Evolutionary conservation across 2,329 filamentous ascomycete species (phyloP).

Genomic region (Trematosphaeria pertusa): DNA sequence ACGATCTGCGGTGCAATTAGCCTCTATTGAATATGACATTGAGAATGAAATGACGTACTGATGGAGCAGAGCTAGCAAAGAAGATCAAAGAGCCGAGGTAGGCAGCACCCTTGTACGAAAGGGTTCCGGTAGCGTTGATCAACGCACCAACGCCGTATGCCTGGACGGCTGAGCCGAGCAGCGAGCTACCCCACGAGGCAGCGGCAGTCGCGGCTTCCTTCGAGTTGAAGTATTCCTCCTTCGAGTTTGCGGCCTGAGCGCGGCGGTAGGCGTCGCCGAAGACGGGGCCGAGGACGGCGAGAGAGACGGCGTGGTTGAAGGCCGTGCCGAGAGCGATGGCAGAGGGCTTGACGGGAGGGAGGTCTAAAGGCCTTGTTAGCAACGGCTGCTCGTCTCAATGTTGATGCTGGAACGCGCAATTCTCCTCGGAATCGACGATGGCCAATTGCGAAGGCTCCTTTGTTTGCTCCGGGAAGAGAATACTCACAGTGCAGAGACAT

Average conservation of each 20-base stretch:
- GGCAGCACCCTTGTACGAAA: constrained; percentile 96
- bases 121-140: constrained; percentile 87
- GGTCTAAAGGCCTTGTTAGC: constrained; percentile 56
- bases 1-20: constrained; percentile 70
- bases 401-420: constrained; percentile 10
- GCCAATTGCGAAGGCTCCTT: constrained; percentile 2
- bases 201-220: constrained; percentile 90
- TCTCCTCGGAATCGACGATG: constrained; percentile 19
- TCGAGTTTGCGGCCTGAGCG: constrained; percentile 88
- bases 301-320: constrained; percentile 93
- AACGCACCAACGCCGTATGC: constrained; percentile 88
- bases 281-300: constrained; percentile 84
- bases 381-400: constrained; percentile 3
- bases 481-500: constrained; percentile 66
- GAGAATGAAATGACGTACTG: constrained; percentile 64
- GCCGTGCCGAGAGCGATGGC: constrained; percentile 94
- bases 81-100: constrained; percentile 94
- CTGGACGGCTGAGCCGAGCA: constrained; percentile 87
- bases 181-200: constrained; percentile 86
- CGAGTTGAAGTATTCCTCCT: constrained; percentile 94
- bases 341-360: constrained; percentile 92
- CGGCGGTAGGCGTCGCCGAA: constrained; percentile 95
- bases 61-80: constrained; percentile 85
- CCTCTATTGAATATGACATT: background rate
- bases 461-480: constrained; percentile 6